Evolutionary conservation across 306 rosid species (phyloP).

Genomic region (Glycine soja): DNA sequence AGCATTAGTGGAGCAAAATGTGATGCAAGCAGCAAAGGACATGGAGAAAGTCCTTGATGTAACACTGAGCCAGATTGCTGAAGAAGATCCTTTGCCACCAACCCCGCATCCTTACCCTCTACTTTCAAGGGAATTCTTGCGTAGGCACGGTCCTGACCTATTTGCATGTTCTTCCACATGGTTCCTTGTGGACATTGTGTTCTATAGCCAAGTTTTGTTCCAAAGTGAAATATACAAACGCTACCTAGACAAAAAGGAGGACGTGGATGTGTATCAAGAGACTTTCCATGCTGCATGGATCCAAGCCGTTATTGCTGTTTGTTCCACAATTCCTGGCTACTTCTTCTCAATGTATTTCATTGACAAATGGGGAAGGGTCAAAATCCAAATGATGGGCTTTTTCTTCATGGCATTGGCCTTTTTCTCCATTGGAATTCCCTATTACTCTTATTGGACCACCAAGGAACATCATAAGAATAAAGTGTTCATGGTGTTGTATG

Average conservation of each 20-base stretch:
- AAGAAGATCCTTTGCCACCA: constrained; percentile 49
- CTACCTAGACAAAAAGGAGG: rapidly evolving
- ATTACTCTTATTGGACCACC: constrained; percentile 50
- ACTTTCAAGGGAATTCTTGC: constrained; percentile 59
- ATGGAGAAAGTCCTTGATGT: constrained; percentile 79
- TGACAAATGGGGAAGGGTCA: constrained; percentile 72
- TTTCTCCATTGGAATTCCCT: constrained; percentile 66
- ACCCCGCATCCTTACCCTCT: constrained; percentile 45
- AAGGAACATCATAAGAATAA: rapidly evolving
- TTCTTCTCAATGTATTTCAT: constrained; percentile 74
- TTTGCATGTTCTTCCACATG: constrained; percentile 64
- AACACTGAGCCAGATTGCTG: constrained; percentile 54
- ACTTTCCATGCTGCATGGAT: constrained; percentile 55
- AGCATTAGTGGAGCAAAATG: constrained; percentile 73
- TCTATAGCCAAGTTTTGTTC: constrained; percentile 77
- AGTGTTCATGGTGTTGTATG: constrained; percentile 66
- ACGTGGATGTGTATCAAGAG: constrained; percentile 48
- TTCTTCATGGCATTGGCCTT: constrained; percentile 63
- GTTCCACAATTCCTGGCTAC: constrained; percentile 83
- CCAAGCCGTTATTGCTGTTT: constrained; percentile 65
- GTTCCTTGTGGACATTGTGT: constrained; percentile 74
- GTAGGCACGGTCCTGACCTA: constrained; percentile 72
- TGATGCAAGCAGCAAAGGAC: constrained; percentile 74
- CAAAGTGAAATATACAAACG: constrained; percentile 61
- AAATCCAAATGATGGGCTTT: constrained; percentile 73